These are phyloP conservation scores for Coniferiporia weirii DNA, from an alignment of 1,284 basidiomycete genomes.

Conservation along the genomic window DNA sequence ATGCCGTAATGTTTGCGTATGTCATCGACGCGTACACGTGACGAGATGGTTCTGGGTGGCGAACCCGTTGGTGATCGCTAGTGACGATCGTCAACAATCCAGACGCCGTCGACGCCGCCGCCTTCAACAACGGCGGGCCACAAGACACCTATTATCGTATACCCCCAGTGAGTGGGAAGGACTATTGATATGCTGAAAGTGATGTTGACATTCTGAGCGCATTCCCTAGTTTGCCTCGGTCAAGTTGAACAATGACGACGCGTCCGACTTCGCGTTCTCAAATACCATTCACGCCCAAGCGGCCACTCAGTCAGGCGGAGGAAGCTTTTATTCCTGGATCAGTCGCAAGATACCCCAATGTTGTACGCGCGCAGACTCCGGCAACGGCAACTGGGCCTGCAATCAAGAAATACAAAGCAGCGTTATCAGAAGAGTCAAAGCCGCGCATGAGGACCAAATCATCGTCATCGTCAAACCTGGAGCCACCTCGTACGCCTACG, in stretches of 20 bases:
- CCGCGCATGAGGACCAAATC: slow-evolving; percentile 31
- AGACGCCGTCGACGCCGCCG: neutral
- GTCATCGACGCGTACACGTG: neutral
- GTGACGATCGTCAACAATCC: neutral
- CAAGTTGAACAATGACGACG: neutral
- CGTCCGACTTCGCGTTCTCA: neutral
- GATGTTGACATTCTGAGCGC: neutral
- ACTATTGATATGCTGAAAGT: neutral
- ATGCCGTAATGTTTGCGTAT: neutral
- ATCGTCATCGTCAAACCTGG: slow-evolving; percentile 27
- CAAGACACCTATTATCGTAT: neutral
- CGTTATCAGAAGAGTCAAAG: slow-evolving; percentile 55
- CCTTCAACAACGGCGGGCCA: neutral
- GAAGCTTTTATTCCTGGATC: slow-evolving; percentile 19
- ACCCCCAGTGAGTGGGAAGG: neutral
- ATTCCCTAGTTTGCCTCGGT: neutral
- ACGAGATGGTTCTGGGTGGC: neutral
- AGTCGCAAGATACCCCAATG: slow-evolving; percentile 21
- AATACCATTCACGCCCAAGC: slow-evolving; percentile 50
- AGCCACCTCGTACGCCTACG: slow-evolving; percentile 9
- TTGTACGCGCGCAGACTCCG: neutral
- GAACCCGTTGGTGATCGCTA: neutral
- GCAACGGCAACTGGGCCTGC: neutral
- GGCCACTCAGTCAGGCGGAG: slow-evolving; percentile 35
- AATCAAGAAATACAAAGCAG: slow-evolving; percentile 18